Evolutionary conservation across 2,329 filamentous ascomycete genomes (phyloP).

Genomic region (Ophiocordyceps unilateralis): DNA sequence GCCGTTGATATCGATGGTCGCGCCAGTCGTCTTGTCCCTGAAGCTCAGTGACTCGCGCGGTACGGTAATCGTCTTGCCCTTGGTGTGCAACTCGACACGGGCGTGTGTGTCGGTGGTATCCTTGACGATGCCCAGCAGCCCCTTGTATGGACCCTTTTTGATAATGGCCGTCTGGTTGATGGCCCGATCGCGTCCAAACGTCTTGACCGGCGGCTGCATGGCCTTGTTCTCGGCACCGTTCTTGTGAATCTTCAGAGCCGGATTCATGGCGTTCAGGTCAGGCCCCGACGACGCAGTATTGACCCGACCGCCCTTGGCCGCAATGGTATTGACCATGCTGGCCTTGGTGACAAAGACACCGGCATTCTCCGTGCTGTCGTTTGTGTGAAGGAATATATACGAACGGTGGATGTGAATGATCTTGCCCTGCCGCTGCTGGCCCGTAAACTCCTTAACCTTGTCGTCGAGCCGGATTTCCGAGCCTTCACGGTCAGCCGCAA

Average conservation of each 20-base stretch:
- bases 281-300: slow-evolving; percentile 43
- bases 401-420: slow-evolving; percentile 89
- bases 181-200: slow-evolving; percentile 64
- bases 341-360: slow-evolving; percentile 79
- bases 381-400: slow-evolving; percentile 80
- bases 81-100: slow-evolving; percentile 84
- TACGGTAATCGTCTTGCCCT: slow-evolving; percentile 79
- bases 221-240: slow-evolving; percentile 31
- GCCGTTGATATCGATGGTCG: slow-evolving; percentile 53
- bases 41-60: slow-evolving; percentile 67
- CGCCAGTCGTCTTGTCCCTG: slow-evolving; percentile 69
- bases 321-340: slow-evolving; percentile 72
- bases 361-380: slow-evolving; percentile 69
- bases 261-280: slow-evolving; percentile 84
- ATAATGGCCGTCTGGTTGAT: slow-evolving; percentile 88
- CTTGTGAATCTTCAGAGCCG: slow-evolving; percentile 59
- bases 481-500: slow-evolving; percentile 83
- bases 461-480: slow-evolving; percentile 87
- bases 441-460: slow-evolving; percentile 76
- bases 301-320: slow-evolving; percentile 80
- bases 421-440: slow-evolving; percentile 70
- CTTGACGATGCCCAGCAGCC: slow-evolving; percentile 85
- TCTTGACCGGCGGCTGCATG: slow-evolving; percentile 50
- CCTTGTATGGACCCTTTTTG: slow-evolving; percentile 77
- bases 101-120: slow-evolving; percentile 77